Percentiles rank a stretch among this genome's conserved stretches.
phyloP scores from a whole-genome alignment of 331 rosid genomes.

The Quercus lobata region DNA sequence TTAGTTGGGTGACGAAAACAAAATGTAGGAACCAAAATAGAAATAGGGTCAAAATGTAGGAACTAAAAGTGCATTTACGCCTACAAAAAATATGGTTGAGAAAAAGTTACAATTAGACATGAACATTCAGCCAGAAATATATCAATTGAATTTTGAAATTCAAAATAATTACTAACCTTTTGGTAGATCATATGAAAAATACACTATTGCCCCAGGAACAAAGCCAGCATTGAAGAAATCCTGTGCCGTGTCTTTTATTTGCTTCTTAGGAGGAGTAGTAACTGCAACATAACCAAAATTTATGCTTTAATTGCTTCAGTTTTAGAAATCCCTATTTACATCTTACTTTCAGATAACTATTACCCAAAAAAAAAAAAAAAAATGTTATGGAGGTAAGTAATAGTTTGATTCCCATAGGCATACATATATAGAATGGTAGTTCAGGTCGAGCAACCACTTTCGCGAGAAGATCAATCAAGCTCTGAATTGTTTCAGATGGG shows the following conservation, averaged over 20 bases:
- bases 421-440: slow-evolving; percentile 75
- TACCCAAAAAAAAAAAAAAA: background rate
- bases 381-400: background rate
- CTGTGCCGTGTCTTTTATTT: slow-evolving; percentile 55
- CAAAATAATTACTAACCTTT: slow-evolving; percentile 47
- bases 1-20: no score
- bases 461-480: slow-evolving; percentile 61
- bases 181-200: slow-evolving; percentile 60
- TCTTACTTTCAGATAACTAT: background rate
- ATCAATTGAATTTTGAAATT: background rate
- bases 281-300: slow-evolving; percentile 42
- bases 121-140: background rate
- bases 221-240: slow-evolving; percentile 77
- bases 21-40: no score
- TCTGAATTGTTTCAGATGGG: slow-evolving; percentile 76
- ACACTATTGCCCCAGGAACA: slow-evolving; percentile 86
- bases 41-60: no score
- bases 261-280: slow-evolving; percentile 89
- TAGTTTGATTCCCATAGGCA: slow-evolving; percentile 16
- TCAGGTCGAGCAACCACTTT: slow-evolving; percentile 76
- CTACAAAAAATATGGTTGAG: background rate
- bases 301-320: slow-evolving; percentile 2
- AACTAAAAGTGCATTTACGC: no score
- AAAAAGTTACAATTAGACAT: background rate
- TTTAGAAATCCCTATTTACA: slow-evolving; percentile 3